Evolutionary conservation across 768 basidiomycete species (phyloP), one percentile per base, ranked within the genome.

Genomic region (Amanita brunnescens): DNA sequence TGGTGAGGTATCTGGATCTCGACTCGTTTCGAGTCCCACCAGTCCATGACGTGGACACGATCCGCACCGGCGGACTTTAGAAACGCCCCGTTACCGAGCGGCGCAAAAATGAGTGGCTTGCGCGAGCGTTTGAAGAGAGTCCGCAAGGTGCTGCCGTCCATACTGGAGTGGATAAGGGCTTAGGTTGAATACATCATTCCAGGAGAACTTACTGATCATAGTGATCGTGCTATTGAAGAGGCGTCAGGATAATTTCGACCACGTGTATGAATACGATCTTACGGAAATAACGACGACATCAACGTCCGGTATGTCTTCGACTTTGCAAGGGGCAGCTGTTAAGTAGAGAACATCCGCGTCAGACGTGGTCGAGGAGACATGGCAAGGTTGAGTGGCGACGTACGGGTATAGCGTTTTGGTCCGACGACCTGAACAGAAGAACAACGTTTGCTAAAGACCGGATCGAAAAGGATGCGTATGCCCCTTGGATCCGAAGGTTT

Each of bases 241-340:
- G 14, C 5, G 30, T 14, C 21, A 55, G 41, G 37, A 33, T 21
- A 39, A 2, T 33, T 0, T 35, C 23, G 35, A 29, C 14, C 16
- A 9, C 26, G 5, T 24, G 29, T 32, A 51, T 35, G 33, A 33
- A 52, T 20, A 18, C 13, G 23, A 20, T 61, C 71, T 62, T 65
- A 73, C 80, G 63, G 77, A 79, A 48, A 83, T 80, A 5, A 80
- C 75, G 29, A 85, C 70, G n/a, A 74, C 75, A 58, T 85, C 81
- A 14, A 85, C 59, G 38, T 80, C 75, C 1, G 83, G 81, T 40
- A 84, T 67, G 3, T 82, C 78, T 39, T 75, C 69, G 20, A 80
- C 68, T 16, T 68, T 61, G 45, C 78, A 80, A 0, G 80, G 75
- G 1, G 76, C 63, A 3, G 68, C 75, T 77, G 43, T 14, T 5